Percentiles rank a stretch among this genome's conserved stretches.
These are phyloP conservation scores for Rhodamnia rubescens DNA, from an alignment of 345 rosid genomes.

Conservation along the genomic window DNA sequence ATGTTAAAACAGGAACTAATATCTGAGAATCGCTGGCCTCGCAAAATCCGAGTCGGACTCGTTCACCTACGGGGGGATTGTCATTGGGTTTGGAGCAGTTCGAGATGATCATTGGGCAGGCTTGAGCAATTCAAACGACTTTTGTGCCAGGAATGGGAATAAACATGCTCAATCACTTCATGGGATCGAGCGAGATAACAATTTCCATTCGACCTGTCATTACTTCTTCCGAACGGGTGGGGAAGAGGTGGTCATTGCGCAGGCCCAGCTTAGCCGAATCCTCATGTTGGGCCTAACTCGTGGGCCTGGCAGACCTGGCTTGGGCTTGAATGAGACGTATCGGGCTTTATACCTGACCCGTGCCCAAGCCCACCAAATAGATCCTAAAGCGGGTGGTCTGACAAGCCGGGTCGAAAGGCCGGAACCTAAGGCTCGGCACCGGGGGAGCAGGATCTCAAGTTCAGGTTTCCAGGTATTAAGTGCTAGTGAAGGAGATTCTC, in stretches of 20 bases:
- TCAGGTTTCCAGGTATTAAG: background rate
- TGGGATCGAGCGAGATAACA: background rate
- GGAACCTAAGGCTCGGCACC: background rate
- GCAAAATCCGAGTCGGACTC: background rate
- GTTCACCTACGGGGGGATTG: background rate
- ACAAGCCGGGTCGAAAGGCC: background rate
- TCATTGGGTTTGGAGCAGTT: background rate
- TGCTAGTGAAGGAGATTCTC: background rate
- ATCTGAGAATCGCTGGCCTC: rapidly evolving
- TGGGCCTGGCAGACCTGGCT: background rate
- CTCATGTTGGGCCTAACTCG: background rate
- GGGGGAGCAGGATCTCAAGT: background rate
- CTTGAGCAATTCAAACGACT: background rate
- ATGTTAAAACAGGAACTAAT: background rate
- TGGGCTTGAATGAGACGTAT: background rate
- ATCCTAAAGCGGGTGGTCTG: background rate
- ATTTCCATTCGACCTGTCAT: background rate
- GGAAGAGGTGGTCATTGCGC: background rate
- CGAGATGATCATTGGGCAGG: too few species aligned
- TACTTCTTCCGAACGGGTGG: background rate
- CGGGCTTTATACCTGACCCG: background rate
- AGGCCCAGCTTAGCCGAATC: background rate
- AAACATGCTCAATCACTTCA: background rate
- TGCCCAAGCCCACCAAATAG: background rate
- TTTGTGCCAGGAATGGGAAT: background rate